Percentiles rank a stretch among this genome's conserved stretches.
phyloP scores from a whole-genome alignment of 768 basidiomycete genomes.

The Boletus rubroflammeus region DNA sequence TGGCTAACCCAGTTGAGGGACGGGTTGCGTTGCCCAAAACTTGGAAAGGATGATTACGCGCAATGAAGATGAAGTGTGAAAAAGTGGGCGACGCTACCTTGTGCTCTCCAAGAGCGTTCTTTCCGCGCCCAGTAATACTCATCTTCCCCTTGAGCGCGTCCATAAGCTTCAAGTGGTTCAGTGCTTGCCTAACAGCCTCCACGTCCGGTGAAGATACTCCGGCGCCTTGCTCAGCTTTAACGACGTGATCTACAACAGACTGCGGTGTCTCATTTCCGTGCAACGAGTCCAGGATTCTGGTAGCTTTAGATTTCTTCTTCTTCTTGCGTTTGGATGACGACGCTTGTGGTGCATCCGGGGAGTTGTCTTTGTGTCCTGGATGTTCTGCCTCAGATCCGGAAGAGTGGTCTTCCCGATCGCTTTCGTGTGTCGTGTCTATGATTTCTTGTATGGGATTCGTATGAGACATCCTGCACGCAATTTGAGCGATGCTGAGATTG shows the following conservation, averaged over 20 bases:
- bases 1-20: constrained; percentile 73
- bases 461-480: constrained; percentile 26
- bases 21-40: constrained; percentile 99
- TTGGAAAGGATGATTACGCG: constrained; percentile 28
- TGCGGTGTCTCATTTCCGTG: constrained; percentile 54
- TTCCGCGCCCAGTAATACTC: constrained; percentile 69
- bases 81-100: constrained; percentile 53
- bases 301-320: constrained; percentile 81
- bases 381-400: constrained; percentile 33
- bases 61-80: neutral
- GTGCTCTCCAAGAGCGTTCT: constrained; percentile 82
- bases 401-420: constrained; percentile 33
- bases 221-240: constrained; percentile 53
- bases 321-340: constrained; percentile 66
- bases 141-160: constrained; percentile 82
- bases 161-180: constrained; percentile 80
- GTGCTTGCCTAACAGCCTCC: constrained; percentile 61
- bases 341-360: constrained; percentile 21
- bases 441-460: constrained; percentile 42
- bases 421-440: constrained; percentile 36
- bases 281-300: constrained; percentile 48
- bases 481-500: neutral
- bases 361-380: constrained; percentile 8
- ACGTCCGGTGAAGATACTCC: constrained; percentile 48
- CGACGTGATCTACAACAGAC: constrained; percentile 60